A percentile compares a stretch with the other conserved stretches of the same genome.
These are phyloP conservation scores for Penicillium soppii DNA, from an alignment of 495 filamentous ascomycete genomes.

Conservation along the genomic window DNA sequence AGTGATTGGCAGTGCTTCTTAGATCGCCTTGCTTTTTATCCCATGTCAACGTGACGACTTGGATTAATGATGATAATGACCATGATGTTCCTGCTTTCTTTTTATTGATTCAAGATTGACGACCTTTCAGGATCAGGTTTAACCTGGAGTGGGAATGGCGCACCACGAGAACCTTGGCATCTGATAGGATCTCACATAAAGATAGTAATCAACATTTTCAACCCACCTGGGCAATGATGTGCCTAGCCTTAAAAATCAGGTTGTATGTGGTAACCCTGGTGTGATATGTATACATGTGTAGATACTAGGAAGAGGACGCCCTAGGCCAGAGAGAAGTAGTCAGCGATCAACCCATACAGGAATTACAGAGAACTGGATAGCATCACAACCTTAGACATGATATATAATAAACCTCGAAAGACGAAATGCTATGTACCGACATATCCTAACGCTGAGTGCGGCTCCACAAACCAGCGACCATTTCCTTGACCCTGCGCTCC, in stretches of 20 bases:
- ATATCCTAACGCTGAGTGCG: constrained; percentile 25
- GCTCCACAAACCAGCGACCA: constrained; percentile 59
- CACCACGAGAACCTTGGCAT: no score
- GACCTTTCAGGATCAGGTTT: neutral
- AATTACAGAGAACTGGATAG: neutral
- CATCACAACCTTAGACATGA: neutral
- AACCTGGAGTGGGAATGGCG: neutral
- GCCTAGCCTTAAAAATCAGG: no score
- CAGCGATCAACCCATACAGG: neutral
- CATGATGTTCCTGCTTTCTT: constrained; percentile 8
- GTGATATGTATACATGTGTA: neutral
- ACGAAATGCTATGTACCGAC: constrained; percentile 12
- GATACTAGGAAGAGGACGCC: neutral
- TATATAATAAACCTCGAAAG: constrained; percentile 7
- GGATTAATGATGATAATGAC: constrained; percentile 6
- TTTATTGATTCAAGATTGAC: neutral
- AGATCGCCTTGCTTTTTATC: neutral
- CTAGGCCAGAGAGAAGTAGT: neutral
- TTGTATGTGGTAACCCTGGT: constrained; percentile 3
- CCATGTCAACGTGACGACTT: neutral
- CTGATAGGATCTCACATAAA: neutral
- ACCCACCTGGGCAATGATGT: no score
- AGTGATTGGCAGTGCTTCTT: constrained; percentile 2
- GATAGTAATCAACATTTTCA: neutral
- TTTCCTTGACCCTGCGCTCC: constrained; percentile 59